Percentiles rank a stretch among this genome's conserved stretches.
These are phyloP conservation scores for Phanerodontia chrysosporium DNA, from an alignment of 768 basidiomycete genomes.

Conservation along the genomic window DNA sequence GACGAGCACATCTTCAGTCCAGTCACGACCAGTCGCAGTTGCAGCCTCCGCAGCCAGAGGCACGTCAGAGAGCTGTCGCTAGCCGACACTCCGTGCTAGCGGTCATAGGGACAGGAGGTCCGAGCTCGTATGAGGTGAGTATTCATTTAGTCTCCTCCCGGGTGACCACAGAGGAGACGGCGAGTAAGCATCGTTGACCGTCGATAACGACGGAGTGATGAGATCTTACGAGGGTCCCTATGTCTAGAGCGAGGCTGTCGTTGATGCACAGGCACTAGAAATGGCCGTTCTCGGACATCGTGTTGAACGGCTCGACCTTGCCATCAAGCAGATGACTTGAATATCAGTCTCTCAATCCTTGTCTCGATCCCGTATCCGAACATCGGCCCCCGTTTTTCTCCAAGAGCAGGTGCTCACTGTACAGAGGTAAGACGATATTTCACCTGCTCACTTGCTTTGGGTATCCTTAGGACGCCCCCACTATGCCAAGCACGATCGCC, in stretches of 20 bases:
- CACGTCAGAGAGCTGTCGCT: neutral
- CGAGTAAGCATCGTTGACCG: slow-evolving; percentile 1
- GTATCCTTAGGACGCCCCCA: no score
- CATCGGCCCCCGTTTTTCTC: neutral
- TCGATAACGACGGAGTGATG: slow-evolving; percentile 6
- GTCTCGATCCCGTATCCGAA: neutral
- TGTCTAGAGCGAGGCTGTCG: neutral
- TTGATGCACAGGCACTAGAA: neutral
- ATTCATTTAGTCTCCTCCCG: neutral
- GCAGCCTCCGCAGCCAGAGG: no score
- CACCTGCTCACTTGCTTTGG: no score
- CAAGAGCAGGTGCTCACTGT: no score
- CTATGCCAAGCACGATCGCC: no score
- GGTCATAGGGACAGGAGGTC: neutral
- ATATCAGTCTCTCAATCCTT: neutral
- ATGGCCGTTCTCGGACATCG: neutral
- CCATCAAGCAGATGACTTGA: slow-evolving; percentile 3
- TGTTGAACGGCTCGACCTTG: neutral
- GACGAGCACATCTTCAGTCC: no score
- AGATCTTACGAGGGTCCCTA: neutral
- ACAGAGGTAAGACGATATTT: no score
- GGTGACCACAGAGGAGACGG: neutral
- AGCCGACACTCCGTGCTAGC: no score
- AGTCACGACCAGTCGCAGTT: no score
- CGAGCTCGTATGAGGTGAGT: neutral